Percentiles rank a stretch among this genome's conserved stretches.
Conservation (phyloP, 345 rosid genomes). For the Arabidopsis arenosa region DNA sequence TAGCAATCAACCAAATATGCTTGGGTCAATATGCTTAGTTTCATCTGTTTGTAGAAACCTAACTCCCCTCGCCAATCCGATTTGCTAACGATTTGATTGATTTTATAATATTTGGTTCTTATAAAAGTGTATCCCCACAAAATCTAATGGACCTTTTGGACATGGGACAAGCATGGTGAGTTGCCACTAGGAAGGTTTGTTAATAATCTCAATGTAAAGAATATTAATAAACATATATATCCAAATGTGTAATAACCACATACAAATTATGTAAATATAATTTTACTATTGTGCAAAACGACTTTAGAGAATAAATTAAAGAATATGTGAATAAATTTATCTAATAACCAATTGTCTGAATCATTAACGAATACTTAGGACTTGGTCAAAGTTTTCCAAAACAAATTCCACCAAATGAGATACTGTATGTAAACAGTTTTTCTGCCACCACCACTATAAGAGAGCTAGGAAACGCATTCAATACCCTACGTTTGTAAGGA, state of each 20-base stretch:
- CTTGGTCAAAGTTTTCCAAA: slow-evolving; percentile 17
- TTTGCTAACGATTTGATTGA: background rate
- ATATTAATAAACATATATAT: background rate
- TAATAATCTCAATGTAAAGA: background rate
- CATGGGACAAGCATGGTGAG: background rate
- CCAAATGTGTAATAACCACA: background rate
- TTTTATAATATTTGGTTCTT: background rate
- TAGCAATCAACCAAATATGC: background rate
- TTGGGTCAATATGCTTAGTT: background rate
- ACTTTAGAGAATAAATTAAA: background rate
- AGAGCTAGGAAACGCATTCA: slow-evolving; percentile 12
- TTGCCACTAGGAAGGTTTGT: background rate
- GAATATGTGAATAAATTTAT: background rate
- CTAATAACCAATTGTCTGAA: background rate
- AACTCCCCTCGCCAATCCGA: background rate
- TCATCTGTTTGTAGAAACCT: too few species aligned
- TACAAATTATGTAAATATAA: background rate
- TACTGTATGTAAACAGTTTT: slow-evolving; percentile 1
- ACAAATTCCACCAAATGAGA: background rate
- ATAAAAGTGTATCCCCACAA: background rate
- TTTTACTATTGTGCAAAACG: background rate
- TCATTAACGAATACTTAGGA: background rate
- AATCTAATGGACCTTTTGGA: slow-evolving; percentile 12
- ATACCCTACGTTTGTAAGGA: slow-evolving; percentile 1
- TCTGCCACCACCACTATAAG: slow-evolving; percentile 40